A percentile compares a stretch with the other conserved stretches of the same genome.
These are phyloP conservation scores for Mucor lusitanicus DNA, from an alignment of 371 early-diverging fungal species.

Conservation along the genomic window DNA sequence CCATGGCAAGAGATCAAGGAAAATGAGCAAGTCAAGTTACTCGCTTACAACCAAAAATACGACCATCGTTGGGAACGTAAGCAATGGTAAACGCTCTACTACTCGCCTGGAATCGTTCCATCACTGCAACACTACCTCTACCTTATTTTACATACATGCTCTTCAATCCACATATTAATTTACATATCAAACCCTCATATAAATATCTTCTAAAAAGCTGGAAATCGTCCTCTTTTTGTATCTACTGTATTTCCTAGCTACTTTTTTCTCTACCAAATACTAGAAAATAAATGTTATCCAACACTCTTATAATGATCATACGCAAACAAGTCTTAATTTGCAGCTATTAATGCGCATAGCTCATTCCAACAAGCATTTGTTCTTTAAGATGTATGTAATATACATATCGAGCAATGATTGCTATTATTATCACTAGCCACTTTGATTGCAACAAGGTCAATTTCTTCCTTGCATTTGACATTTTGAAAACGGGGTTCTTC, in stretches of 20 bases:
- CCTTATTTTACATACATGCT: not conserved
- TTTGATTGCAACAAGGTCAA: too few species aligned
- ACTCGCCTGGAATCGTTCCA: not conserved
- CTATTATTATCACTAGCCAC: too few species aligned
- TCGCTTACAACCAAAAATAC: constrained; percentile 39
- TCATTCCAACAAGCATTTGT: too few species aligned
- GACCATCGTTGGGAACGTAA: constrained; percentile 39
- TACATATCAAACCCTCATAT: not conserved
- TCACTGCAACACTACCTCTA: not conserved
- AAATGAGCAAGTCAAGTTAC: constrained; percentile 46
- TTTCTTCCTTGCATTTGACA: too few species aligned
- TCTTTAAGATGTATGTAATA: too few species aligned
- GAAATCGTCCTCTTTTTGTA: not conserved
- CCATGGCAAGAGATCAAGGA: constrained; percentile 34
- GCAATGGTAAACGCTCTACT: constrained; percentile 28
- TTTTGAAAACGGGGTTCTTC: too few species aligned
- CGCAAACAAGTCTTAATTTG: too few species aligned
- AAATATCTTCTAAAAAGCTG: not conserved
- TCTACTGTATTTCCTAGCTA: not conserved
- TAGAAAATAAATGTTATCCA: not conserved
- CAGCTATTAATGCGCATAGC: too few species aligned
- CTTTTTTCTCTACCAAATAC: not conserved
- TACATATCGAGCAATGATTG: too few species aligned
- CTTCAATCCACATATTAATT: not conserved
- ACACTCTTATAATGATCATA: not conserved